Conservation (phyloP, 768 basidiomycete genomes). For the Gymnopilus dilepis region DNA sequence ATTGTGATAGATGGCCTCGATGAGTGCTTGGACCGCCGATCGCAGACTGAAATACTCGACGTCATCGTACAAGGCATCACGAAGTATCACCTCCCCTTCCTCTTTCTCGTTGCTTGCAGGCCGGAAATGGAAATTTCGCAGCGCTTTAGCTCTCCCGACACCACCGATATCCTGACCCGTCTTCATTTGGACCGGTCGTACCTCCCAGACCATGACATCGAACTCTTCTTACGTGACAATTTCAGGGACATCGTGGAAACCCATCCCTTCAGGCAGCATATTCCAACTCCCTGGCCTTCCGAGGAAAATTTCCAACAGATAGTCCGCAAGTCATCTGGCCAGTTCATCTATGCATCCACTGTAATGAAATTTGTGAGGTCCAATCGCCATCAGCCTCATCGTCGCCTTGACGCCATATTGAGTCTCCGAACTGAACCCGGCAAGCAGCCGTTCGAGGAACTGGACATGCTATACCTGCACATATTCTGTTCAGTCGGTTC, state of each 20-base stretch:
- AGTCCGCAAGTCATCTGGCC: conserved; percentile 10
- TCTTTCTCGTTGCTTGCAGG: conserved; percentile 13
- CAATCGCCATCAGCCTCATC: conserved; percentile 10
- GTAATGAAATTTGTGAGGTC: conserved; percentile 16
- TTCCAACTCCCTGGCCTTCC: background rate
- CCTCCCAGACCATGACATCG: conserved; percentile 8
- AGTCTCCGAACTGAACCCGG: conserved; percentile 1
- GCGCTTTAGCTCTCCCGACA: background rate
- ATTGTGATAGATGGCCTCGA: conserved; percentile 20
- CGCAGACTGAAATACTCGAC: conserved; percentile 2
- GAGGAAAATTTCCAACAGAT: background rate
- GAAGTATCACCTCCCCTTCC: conserved; percentile 2
- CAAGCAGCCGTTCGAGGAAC: conserved; percentile 11
- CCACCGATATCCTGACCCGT: background rate
- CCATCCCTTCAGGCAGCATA: background rate
- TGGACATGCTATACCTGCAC: conserved; percentile 16
- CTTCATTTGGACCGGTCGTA: conserved; percentile 10
- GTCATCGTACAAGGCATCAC: background rate
- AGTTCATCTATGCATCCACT: conserved; percentile 23
- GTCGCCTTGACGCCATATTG: conserved; percentile 11
- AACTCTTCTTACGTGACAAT: background rate
- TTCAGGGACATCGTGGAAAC: background rate
- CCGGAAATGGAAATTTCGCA: background rate
- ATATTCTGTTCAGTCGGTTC: conserved; percentile 6
- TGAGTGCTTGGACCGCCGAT: conserved; percentile 8